phyloP scores from a whole-genome alignment of 2,329 filamentous ascomycete genomes.

The Mariannaea elegans region DNA sequence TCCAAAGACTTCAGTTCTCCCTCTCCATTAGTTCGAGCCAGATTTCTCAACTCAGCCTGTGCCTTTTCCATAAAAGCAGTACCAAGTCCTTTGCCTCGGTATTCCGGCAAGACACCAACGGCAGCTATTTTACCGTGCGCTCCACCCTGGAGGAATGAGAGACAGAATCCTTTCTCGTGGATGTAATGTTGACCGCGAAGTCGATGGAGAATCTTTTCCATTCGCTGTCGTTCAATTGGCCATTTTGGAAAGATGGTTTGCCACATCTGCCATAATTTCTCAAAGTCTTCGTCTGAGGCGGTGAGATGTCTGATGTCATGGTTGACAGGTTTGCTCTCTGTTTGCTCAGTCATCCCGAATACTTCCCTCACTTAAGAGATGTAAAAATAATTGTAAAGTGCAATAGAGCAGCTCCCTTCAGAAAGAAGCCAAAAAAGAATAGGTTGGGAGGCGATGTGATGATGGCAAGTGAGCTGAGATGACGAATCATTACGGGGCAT shows the following conservation, averaged over 20 bases:
- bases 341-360: not conserved
- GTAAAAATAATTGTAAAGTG: too few species aligned
- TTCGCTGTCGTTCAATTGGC: conserved; percentile 21
- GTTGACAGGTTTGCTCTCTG: not conserved
- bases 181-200: conserved; percentile 22
- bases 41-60: not conserved
- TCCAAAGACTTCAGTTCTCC: conserved; percentile 24
- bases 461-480: too few species aligned
- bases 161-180: conserved; percentile 30
- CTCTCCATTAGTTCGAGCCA: not conserved
- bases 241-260: conserved; percentile 32
- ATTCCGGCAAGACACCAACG: conserved; percentile 30
- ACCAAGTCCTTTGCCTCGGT: conserved; percentile 31
- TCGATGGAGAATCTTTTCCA: conserved; percentile 19
- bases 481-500: too few species aligned
- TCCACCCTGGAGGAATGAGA: conserved; percentile 19
- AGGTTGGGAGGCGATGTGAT: too few species aligned
- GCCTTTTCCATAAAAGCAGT: conserved; percentile 25
- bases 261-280: conserved; percentile 32
- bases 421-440: too few species aligned
- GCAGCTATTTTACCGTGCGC: conserved; percentile 25
- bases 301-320: conserved; percentile 24
- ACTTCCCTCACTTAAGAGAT: too few species aligned
- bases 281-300: conserved; percentile 26
- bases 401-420: too few species aligned